phyloP scores from a whole-genome alignment of 2,329 filamentous ascomycete species.

The Curvularia sp. region DNA sequence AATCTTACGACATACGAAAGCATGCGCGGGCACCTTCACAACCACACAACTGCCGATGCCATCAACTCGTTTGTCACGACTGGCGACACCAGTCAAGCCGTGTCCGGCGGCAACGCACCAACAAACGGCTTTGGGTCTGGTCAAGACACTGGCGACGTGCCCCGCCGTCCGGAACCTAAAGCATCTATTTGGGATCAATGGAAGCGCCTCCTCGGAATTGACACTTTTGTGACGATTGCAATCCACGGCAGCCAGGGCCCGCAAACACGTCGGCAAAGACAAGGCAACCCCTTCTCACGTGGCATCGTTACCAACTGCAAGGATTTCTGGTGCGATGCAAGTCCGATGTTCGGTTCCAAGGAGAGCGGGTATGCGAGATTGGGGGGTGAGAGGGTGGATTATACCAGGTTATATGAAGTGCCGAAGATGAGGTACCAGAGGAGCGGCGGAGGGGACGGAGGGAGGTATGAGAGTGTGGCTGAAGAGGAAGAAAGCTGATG shows the following conservation, averaged over 20 bases:
- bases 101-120: slow-evolving; percentile 33
- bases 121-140: slow-evolving; percentile 68
- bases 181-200: slow-evolving; percentile 77
- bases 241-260: slow-evolving; percentile 70
- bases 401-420: slow-evolving; percentile 87
- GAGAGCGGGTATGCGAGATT: slow-evolving; percentile 78
- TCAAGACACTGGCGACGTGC: slow-evolving; percentile 57
- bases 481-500: slow-evolving; percentile 39
- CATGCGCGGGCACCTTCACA: slow-evolving; percentile 80
- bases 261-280: slow-evolving; percentile 49
- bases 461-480: slow-evolving; percentile 67
- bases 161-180: slow-evolving; percentile 58
- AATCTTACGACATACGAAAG: slow-evolving; percentile 97
- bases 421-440: slow-evolving; percentile 71
- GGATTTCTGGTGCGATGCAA: slow-evolving; percentile 95
- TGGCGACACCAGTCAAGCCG: slow-evolving; percentile 68
- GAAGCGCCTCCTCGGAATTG: slow-evolving; percentile 85
- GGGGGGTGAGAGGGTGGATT: slow-evolving; percentile 82
- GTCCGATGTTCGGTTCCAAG: slow-evolving; percentile 77
- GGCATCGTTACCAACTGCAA: slow-evolving; percentile 88
- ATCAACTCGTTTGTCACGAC: slow-evolving; percentile 80
- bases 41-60: slow-evolving; percentile 62
- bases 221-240: slow-evolving; percentile 92
- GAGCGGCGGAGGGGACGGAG: slow-evolving; percentile 34
- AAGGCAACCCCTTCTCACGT: slow-evolving; percentile 82